phyloP scores from a whole-genome alignment of 1,139 yeast species.

The Pichia sp. region DNA sequence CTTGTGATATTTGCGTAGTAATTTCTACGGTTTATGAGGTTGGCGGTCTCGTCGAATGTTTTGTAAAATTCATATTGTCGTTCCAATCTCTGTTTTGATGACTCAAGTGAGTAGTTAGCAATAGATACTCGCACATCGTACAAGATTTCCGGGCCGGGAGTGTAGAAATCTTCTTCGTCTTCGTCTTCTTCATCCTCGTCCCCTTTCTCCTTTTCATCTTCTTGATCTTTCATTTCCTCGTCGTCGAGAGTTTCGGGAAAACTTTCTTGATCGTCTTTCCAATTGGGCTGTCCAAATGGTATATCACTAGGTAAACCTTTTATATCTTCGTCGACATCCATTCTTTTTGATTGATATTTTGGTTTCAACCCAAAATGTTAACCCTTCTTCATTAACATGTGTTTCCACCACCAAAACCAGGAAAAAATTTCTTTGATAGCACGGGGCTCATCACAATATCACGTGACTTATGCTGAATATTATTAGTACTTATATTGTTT shows the following conservation, averaged over 20 bases:
- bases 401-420: no score
- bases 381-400: no score
- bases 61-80: conserved; percentile 22
- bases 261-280: no score
- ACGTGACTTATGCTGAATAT: no score
- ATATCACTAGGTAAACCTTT: no score
- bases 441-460: no score
- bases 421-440: no score
- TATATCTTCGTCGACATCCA: no score
- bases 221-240: not conserved
- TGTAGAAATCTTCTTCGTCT: conserved; percentile 73
- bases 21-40: conserved; percentile 38
- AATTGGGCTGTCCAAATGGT: no score
- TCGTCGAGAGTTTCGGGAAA: not conserved
- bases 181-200: conserved; percentile 7
- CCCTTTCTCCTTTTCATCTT: not conserved
- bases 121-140: conserved; percentile 45
- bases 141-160: conserved; percentile 64
- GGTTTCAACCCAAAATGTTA: no score
- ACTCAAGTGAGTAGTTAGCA: conserved; percentile 40
- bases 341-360: no score
- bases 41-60: conserved; percentile 17
- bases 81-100: conserved; percentile 36
- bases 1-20: conserved; percentile 31
- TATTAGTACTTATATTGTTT: no score